phyloP scores from a whole-genome alignment of 305 asterid species.

The Salvia sclarea region DNA sequence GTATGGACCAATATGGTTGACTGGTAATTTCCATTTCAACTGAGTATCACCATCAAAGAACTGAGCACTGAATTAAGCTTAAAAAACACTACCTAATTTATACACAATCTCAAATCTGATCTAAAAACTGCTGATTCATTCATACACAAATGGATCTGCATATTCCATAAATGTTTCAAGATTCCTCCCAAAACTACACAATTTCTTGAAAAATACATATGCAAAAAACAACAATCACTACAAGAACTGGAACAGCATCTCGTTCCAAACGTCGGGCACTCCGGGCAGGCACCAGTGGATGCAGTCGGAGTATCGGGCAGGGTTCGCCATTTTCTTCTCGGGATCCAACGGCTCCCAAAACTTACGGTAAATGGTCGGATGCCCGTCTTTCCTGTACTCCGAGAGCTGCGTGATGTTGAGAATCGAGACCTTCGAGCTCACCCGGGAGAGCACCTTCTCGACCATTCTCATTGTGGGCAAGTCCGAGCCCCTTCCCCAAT shows the following conservation, averaged over 20 bases:
- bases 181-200: constrained; percentile 10
- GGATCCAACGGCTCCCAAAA: constrained; percentile 83
- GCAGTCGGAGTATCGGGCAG: constrained; percentile 83
- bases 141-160: constrained; percentile 7
- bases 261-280: constrained; percentile 86
- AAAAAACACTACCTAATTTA: background rate
- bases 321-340: constrained; percentile 51
- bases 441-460: constrained; percentile 49
- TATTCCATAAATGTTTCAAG: background rate
- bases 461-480: constrained; percentile 73
- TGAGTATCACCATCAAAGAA: no score
- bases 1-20: no score
- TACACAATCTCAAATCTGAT: background rate
- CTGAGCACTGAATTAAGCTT: no score
- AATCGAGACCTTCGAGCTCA: constrained; percentile 63
- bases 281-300: constrained; percentile 97
- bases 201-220: constrained; percentile 11
- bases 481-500: constrained; percentile 79
- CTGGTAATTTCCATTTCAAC: no score
- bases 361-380: constrained; percentile 83
- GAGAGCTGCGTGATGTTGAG: constrained; percentile 87
- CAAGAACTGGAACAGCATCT: constrained; percentile 69
- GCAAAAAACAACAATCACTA: constrained; percentile 28
- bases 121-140: background rate
- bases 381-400: constrained; percentile 86